Conservation (phyloP, 306 rosid genomes). For the Trifolium pratense region DNA sequence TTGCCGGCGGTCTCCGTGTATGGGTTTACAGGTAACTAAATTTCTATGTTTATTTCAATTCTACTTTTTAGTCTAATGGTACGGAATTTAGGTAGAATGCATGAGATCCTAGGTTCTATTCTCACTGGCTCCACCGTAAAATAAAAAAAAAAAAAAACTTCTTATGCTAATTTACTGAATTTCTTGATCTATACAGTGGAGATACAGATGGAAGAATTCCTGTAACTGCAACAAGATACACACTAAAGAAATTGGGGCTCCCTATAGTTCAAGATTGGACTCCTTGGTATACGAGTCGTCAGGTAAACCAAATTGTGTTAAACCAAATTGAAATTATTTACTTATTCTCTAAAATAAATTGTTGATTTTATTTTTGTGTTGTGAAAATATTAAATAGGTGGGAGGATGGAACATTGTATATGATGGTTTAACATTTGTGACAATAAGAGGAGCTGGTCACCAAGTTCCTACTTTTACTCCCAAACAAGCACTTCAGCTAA, state of each 20-base stretch:
- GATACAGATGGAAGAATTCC: constrained; percentile 62
- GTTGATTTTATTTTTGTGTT: background rate
- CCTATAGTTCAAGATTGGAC: constrained; percentile 53
- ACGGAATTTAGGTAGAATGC: no score
- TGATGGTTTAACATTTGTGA: constrained; percentile 53
- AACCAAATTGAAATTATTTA: background rate
- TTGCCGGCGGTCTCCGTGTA: constrained; percentile 70
- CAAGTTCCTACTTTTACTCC: constrained; percentile 60
- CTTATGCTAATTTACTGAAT: background rate
- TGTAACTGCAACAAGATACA: constrained; percentile 57
- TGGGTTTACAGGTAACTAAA: constrained; percentile 79
- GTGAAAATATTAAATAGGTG: constrained; percentile 37
- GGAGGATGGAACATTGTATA: constrained; percentile 53
- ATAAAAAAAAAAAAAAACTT: no score
- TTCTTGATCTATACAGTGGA: constrained; percentile 41
- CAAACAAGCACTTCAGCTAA: constrained; percentile 55
- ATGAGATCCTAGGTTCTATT: no score
- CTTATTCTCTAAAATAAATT: no score
- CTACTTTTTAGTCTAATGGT: no score
- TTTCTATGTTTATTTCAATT: no score
- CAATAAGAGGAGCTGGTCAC: constrained; percentile 67
- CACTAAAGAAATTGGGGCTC: constrained; percentile 53
- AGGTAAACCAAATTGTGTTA: constrained; percentile 37
- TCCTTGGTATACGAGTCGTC: constrained; percentile 55
- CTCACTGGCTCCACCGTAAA: no score